A percentile compares a stretch with the other conserved stretches of the same genome.
Evolutionary conservation across 306 rosid genomes (phyloP).

Genomic region (Vigna unguiculata): DNA sequence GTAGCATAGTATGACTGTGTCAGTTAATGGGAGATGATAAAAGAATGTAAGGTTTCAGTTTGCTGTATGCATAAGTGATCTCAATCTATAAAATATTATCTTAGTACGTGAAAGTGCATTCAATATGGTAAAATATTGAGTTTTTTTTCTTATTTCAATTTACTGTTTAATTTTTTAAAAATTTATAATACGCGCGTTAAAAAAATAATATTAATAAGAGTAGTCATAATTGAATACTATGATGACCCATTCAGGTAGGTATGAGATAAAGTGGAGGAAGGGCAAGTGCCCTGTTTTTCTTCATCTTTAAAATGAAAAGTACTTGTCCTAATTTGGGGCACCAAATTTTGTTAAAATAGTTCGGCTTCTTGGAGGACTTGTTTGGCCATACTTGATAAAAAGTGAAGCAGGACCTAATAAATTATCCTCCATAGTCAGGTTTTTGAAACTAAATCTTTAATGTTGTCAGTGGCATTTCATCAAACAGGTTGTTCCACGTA

Average conservation of each 20-base stretch:
- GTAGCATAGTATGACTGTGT: neutral
- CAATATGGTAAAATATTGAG: too few species aligned
- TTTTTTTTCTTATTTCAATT: too few species aligned
- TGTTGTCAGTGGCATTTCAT: slow-evolving; percentile 22
- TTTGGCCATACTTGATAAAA: slow-evolving; percentile 25
- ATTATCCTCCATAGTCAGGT: slow-evolving; percentile 12
- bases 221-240: neutral
- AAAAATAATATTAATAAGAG: too few species aligned
- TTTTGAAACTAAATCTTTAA: slow-evolving; percentile 16
- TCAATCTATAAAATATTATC: too few species aligned
- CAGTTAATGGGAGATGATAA: neutral
- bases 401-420: neutral
- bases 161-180: too few species aligned
- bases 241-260: slow-evolving; percentile 27
- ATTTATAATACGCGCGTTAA: too few species aligned
- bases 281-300: neutral
- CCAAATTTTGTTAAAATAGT: slow-evolving; percentile 27
- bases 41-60: too few species aligned
- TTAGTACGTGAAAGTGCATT: too few species aligned
- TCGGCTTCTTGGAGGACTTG: neutral
- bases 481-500: neutral
- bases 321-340: slow-evolving; percentile 33
- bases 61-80: too few species aligned
- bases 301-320: slow-evolving; percentile 21
- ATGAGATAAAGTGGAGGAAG: neutral